phyloP scores from a whole-genome alignment of 106 monocot species.

The Ottelia alismoides region DNA sequence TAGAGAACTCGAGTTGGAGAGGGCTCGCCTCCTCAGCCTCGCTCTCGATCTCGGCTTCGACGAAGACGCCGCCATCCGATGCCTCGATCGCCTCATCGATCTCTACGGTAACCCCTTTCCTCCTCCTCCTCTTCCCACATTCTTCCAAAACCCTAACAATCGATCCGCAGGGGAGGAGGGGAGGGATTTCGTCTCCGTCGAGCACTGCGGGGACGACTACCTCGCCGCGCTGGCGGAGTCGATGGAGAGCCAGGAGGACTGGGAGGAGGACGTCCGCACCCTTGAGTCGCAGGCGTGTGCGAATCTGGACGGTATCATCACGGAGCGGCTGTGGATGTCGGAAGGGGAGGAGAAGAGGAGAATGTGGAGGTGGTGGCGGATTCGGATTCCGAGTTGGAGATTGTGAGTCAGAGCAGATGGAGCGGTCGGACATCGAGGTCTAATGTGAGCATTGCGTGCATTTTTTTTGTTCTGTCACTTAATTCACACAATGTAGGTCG shows the following conservation, averaged over 20 bases:
- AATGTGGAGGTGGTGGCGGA: too few relatives aligned
- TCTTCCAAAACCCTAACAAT: constrained; percentile 3
- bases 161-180: constrained; percentile 83
- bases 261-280: too few relatives aligned
- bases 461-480: too few relatives aligned
- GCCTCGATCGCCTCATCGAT: constrained; percentile 66
- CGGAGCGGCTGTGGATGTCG: too few relatives aligned
- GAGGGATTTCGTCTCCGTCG: constrained; percentile 72
- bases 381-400: too few relatives aligned
- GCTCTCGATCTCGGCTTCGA: constrained; percentile 79
- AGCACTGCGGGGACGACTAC: constrained; percentile 82
- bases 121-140: not conserved
- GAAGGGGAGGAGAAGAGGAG: too few relatives aligned
- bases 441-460: too few relatives aligned
- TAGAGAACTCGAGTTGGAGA: constrained; percentile 46
- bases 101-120: constrained; percentile 79
- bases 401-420: too few relatives aligned
- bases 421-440: too few relatives aligned
- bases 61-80: constrained; percentile 38
- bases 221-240: constrained; percentile 74
- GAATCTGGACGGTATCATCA: too few relatives aligned
- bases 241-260: constrained; percentile 59
- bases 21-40: constrained; percentile 55
- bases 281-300: too few relatives aligned
- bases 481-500: too few relatives aligned